These are phyloP conservation scores for Porphyra umbilicalis DNA, from an alignment of 31 red algal species.

Conservation along the genomic window DNA sequence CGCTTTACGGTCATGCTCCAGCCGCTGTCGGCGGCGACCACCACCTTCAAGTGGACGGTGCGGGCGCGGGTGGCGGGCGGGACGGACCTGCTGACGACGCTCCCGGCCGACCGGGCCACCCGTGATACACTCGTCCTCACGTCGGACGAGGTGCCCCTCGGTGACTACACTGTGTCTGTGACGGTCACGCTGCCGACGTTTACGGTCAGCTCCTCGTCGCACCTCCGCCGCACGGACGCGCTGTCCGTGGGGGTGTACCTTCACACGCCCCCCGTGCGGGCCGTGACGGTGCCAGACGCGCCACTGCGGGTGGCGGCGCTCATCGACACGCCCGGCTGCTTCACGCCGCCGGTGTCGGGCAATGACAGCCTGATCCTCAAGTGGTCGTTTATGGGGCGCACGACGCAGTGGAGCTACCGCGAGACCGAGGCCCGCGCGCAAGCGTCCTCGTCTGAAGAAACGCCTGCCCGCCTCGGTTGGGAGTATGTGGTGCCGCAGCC, in stretches of 20 bases:
- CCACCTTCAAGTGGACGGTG: not conserved
- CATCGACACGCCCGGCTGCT: constrained; percentile 34
- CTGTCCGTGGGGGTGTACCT: constrained; percentile 52
- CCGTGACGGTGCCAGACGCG: constrained; percentile 37
- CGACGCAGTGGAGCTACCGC: constrained; percentile 17
- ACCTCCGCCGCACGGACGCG: constrained; percentile 4
- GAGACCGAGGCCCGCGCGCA: constrained; percentile 24
- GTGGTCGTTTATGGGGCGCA: constrained; percentile 15
- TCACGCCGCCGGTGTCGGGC: constrained; percentile 21
- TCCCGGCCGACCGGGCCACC: not conserved
- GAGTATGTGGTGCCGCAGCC: constrained; percentile 51
- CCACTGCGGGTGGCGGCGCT: constrained; percentile 43
- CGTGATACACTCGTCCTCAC: not conserved
- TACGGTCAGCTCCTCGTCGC: not conserved
- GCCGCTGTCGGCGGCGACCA: not conserved
- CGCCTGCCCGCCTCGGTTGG: constrained; percentile 54
- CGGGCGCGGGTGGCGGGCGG: not conserved
- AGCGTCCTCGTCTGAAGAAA: constrained; percentile 18
- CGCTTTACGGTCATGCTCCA: not conserved
- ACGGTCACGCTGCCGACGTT: not conserved
- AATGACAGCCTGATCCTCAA: constrained; percentile 35
- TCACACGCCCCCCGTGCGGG: constrained; percentile 23
- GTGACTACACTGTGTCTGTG: not conserved
- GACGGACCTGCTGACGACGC: not conserved
- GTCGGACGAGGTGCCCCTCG: not conserved